Evolutionary conservation across 1,139 yeast genomes (phyloP).

Genomic region (Candida sanyaensis): DNA sequence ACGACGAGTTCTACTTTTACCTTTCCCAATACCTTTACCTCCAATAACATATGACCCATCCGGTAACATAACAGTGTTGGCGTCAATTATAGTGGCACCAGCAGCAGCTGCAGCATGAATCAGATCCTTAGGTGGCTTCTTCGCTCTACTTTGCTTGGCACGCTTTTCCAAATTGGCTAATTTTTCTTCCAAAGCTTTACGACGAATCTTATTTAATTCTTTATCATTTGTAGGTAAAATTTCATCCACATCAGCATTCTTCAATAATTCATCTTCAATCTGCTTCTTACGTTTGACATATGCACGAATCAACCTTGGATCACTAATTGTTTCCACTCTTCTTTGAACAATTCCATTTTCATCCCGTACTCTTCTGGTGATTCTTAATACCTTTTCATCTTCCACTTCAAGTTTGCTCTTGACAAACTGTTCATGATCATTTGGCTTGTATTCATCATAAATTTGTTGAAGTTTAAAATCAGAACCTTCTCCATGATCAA

Average conservation of each 20-base stretch:
- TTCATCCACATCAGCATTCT: constrained; percentile 61
- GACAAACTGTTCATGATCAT: constrained; percentile 35
- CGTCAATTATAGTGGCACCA: constrained; percentile 42
- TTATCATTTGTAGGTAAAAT: constrained; percentile 82
- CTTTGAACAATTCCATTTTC: constrained; percentile 86
- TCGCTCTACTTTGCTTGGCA: constrained; percentile 46
- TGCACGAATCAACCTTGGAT: constrained; percentile 85
- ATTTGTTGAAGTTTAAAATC: constrained; percentile 30
- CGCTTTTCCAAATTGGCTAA: constrained; percentile 80
- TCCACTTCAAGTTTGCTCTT: constrained; percentile 21
- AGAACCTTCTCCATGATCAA: constrained; percentile 30
- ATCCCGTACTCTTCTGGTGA: constrained; percentile 80
- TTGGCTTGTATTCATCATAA: constrained; percentile 43
- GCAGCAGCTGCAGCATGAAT: constrained; percentile 50
- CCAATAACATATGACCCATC: constrained; percentile 51
- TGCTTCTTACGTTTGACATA: constrained; percentile 79
- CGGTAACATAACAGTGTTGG: constrained; percentile 46
- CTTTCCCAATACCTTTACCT: constrained; percentile 70
- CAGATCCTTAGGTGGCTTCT: constrained; percentile 35
- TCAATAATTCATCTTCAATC: constrained; percentile 67
- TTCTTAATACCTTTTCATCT: constrained; percentile 48
- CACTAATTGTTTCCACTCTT: constrained; percentile 73
- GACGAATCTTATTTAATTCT: constrained; percentile 76
- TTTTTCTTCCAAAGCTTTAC: constrained; percentile 79
- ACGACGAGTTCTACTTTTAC: constrained; percentile 77